A percentile compares a stretch with the other conserved stretches of the same genome.
Evolutionary conservation across 495 filamentous ascomycete genomes (phyloP).

Genomic region (Hyaloscypha finlandica): DNA sequence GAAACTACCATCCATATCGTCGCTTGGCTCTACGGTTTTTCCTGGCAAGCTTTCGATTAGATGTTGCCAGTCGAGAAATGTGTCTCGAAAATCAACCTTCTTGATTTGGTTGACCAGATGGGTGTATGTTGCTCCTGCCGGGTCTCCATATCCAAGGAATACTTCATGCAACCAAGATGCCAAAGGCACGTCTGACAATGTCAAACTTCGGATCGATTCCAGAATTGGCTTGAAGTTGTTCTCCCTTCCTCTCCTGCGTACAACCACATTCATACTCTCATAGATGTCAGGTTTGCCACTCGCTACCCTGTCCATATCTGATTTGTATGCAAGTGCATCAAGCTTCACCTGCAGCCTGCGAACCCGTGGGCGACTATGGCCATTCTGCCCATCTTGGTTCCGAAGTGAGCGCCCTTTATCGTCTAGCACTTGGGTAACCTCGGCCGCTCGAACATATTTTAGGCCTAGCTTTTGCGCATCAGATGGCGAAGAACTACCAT

Average conservation of each 20-base stretch:
- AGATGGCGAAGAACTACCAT: conserved; percentile 50
- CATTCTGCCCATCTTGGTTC: conserved; percentile 57
- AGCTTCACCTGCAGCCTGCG: conserved; percentile 79
- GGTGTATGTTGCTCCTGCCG: conserved; percentile 81
- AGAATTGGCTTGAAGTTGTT: conserved; percentile 98
- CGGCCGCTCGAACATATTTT: conserved; percentile 74
- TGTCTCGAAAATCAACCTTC: conserved; percentile 87
- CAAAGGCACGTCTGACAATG: conserved; percentile 81
- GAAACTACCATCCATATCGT: conserved; percentile 70
- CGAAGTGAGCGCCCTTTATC: conserved; percentile 79
- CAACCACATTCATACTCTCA: conserved; percentile 80
- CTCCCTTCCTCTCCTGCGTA: conserved; percentile 82
- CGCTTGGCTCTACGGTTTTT: conserved; percentile 76
- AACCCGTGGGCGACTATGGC: conserved; percentile 48
- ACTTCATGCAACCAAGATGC: conserved; percentile 95
- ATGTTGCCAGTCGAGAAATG: conserved; percentile 95
- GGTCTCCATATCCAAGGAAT: conserved; percentile 95
- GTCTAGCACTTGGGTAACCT: conserved; percentile 85
- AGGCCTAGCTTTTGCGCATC: conserved; percentile 65
- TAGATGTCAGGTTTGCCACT: conserved; percentile 77
- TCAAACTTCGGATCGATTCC: conserved; percentile 84
- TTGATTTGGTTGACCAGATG: conserved; percentile 75
- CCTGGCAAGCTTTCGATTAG: conserved; percentile 84
- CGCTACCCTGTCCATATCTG: conserved; percentile 65
- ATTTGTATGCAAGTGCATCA: conserved; percentile 76